Percentiles rank a stretch among this genome's conserved stretches.
phyloP scores from a whole-genome alignment of 176 grass and related monocot species.

The Puya raimondii region DNA sequence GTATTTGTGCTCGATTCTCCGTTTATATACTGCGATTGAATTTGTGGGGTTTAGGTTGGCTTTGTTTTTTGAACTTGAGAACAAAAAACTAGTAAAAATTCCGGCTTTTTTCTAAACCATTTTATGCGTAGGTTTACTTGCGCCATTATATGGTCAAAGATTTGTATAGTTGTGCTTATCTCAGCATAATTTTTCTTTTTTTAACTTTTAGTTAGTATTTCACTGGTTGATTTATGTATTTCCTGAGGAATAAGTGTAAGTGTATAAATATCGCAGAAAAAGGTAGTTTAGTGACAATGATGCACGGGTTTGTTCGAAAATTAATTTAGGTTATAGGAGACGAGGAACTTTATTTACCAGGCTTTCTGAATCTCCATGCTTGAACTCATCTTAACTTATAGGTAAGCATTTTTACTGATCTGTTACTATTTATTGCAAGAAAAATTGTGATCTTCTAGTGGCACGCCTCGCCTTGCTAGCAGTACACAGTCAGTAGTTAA shows the following conservation, averaged over 20 bases:
- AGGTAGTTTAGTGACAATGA: background rate
- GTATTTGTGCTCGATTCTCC: background rate
- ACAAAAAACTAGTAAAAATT: background rate
- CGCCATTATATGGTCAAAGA: background rate
- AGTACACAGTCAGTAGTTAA: background rate
- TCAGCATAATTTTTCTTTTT: too few relatives aligned
- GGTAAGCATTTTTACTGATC: too few relatives aligned
- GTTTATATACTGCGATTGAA: background rate
- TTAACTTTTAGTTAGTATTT: too few relatives aligned
- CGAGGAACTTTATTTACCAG: constrained; percentile 3
- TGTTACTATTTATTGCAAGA: too few relatives aligned
- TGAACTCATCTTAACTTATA: background rate
- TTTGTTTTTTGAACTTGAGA: background rate
- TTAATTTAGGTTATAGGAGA: background rate
- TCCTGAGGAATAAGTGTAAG: too few relatives aligned
- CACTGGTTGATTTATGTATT: too few relatives aligned
- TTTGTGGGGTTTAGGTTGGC: too few relatives aligned
- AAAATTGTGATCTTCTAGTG: background rate
- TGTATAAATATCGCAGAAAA: too few relatives aligned
- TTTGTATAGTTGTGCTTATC: too few relatives aligned
- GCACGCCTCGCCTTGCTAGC: background rate
- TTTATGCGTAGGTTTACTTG: background rate
- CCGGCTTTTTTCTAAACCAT: background rate
- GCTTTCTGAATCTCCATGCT: background rate
- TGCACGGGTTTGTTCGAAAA: constrained; percentile 40